Evolutionary conservation across 116 monocot genomes (phyloP).

Genomic region (Trichopus zeylanicus): DNA sequence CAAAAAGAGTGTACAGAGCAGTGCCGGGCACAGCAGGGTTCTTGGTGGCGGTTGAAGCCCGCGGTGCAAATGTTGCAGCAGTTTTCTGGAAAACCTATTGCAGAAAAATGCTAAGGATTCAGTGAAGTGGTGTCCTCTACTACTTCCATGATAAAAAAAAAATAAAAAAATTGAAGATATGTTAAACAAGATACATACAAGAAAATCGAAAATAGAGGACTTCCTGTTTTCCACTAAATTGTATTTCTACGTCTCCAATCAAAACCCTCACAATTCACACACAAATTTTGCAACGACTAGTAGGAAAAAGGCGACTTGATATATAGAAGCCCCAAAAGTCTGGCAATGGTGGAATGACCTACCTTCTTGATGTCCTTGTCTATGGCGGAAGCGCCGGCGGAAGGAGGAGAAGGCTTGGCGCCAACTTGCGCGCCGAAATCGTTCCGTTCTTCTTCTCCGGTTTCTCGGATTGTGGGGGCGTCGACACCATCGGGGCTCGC

Average conservation of each 20-base stretch:
- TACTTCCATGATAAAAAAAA: not conserved
- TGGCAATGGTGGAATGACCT: too few relatives aligned
- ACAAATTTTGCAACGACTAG: too few relatives aligned
- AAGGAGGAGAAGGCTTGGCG: not conserved
- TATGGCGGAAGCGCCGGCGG: not conserved
- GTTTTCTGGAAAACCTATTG: constrained; percentile 84
- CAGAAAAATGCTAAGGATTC: not conserved
- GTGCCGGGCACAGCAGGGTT: constrained; percentile 96
- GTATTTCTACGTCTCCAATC: too few relatives aligned
- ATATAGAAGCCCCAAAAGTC: constrained; percentile 14
- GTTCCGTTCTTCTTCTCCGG: constrained; percentile 3
- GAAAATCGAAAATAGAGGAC: not conserved
- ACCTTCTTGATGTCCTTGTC: constrained; percentile 12
- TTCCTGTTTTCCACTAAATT: not conserved
- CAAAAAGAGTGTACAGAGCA: constrained; percentile 77
- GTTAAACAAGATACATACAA: not conserved
- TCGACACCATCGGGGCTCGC: constrained; percentile 24
- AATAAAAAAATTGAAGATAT: not conserved
- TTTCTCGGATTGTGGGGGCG: constrained; percentile 10
- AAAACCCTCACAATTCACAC: not conserved
- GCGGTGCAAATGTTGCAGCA: constrained; percentile 95
- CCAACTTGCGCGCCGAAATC: too few relatives aligned
- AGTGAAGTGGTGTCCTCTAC: not conserved
- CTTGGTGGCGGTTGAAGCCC: constrained; percentile 87
- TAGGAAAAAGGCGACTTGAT: not conserved